Evolutionary conservation across 495 filamentous ascomycete species (phyloP).

Genomic region (Penicillium parvum): DNA sequence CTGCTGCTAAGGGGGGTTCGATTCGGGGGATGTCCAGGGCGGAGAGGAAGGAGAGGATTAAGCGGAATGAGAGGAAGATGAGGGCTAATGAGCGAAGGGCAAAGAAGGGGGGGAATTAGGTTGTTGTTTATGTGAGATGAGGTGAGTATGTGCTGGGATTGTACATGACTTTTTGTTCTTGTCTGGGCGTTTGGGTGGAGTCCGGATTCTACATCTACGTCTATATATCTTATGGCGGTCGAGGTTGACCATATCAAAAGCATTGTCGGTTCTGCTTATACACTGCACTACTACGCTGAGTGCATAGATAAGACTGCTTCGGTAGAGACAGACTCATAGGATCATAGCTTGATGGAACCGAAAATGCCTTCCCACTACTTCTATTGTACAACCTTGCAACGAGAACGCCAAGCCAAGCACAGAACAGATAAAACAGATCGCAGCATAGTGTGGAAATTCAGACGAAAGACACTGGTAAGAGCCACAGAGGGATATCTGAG

Average conservation of each 20-base stretch:
- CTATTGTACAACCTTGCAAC: constrained; percentile 22
- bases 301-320: neutral
- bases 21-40: constrained; percentile 58
- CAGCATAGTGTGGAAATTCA: constrained; percentile 3
- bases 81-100: constrained; percentile 60
- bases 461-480: constrained; percentile 11
- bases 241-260: constrained; percentile 17
- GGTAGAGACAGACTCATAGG: constrained; percentile 4
- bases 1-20: constrained; percentile 54
- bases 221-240: constrained; percentile 12
- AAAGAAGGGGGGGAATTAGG: constrained; percentile 34
- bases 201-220: constrained; percentile 15
- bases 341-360: constrained; percentile 20
- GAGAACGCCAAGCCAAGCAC: constrained; percentile 23
- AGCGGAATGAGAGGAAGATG: constrained; percentile 66
- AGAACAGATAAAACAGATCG: constrained; percentile 4
- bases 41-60: constrained; percentile 60
- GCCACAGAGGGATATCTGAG: constrained; percentile 23
- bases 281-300: no score
- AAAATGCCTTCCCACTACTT: constrained; percentile 21
- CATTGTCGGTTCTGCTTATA: constrained; percentile 19
- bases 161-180: constrained; percentile 11
- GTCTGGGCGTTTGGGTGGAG: constrained; percentile 30
- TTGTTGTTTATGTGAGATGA: constrained; percentile 2
- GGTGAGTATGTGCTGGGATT: no score